Evolutionary conservation across 306 rosid genomes (phyloP).

Genomic region (Lablab purpureus): DNA sequence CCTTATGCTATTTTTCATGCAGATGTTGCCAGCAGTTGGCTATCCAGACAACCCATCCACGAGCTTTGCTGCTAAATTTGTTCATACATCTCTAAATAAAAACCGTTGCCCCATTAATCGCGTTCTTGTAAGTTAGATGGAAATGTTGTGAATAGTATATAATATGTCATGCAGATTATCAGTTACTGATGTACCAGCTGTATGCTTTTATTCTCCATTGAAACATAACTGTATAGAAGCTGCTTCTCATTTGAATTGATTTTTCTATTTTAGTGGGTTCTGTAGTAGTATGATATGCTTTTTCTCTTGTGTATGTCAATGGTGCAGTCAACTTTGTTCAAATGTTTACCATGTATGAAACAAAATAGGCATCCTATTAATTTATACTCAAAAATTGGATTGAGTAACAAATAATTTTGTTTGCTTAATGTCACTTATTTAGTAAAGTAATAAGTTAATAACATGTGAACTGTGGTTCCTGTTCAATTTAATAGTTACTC

Average conservation of each 20-base stretch:
- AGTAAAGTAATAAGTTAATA: slow-evolving; percentile 24
- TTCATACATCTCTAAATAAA: slow-evolving; percentile 94
- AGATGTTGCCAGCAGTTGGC: slow-evolving; percentile 93
- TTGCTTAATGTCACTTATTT: slow-evolving; percentile 1
- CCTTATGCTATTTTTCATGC: slow-evolving; percentile 47
- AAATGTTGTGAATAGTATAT: slow-evolving; percentile 23
- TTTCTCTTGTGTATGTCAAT: slow-evolving; percentile 17
- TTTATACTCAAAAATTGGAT: neutral
- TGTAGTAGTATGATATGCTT: slow-evolving; percentile 13
- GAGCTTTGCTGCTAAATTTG: slow-evolving; percentile 93
- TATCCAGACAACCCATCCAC: slow-evolving; percentile 96
- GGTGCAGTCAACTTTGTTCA: neutral
- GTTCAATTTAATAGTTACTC: neutral
- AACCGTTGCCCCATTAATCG: slow-evolving; percentile 93
- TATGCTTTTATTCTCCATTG: slow-evolving; percentile 28
- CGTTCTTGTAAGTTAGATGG: slow-evolving; percentile 77
- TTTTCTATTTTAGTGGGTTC: slow-evolving; percentile 24
- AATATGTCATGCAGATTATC: slow-evolving; percentile 30
- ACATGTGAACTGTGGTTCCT: slow-evolving; percentile 19
- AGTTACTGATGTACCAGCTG: slow-evolving; percentile 25
- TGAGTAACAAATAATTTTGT: neutral
- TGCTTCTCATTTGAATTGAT: slow-evolving; percentile 27
- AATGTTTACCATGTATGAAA: neutral
- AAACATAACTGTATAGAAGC: slow-evolving; percentile 25
- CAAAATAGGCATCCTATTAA: neutral